Conservation (phyloP, 2,329 filamentous ascomycete species). For the Alternaria ventricosa region DNA sequence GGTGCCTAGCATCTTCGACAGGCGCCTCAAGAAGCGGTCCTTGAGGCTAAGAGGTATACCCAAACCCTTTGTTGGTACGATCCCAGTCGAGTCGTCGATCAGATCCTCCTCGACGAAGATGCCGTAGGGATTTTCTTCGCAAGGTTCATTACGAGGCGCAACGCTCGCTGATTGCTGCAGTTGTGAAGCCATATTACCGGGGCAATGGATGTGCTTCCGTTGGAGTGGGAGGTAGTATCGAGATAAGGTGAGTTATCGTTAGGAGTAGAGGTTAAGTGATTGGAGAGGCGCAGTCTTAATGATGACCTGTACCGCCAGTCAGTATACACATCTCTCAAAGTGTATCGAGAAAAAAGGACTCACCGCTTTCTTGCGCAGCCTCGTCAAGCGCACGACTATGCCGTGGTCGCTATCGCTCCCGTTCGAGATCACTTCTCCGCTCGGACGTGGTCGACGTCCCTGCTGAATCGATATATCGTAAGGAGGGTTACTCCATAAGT, state of each 20-base stretch:
- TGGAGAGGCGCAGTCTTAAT: background rate
- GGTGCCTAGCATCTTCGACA: background rate
- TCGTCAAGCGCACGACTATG: background rate
- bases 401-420: fast-evolving
- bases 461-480: background rate
- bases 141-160: background rate
- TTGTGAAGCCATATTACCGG: background rate
- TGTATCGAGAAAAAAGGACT: background rate
- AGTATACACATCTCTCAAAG: no score
- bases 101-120: background rate
- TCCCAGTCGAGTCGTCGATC: background rate
- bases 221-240: background rate
- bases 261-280: background rate
- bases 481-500: background rate
- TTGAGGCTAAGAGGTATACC: background rate
- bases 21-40: background rate
- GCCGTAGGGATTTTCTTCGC: background rate
- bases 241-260: background rate
- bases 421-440: background rate
- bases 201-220: background rate
- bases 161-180: background rate
- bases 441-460: fast-evolving
- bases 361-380: background rate
- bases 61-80: background rate
- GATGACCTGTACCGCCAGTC: background rate